A percentile compares a stretch with the other conserved stretches of the same genome.
These are phyloP conservation scores for Hyphopichia buzzinii DNA, from an alignment of 1,139 yeast species.

Conservation along the genomic window DNA sequence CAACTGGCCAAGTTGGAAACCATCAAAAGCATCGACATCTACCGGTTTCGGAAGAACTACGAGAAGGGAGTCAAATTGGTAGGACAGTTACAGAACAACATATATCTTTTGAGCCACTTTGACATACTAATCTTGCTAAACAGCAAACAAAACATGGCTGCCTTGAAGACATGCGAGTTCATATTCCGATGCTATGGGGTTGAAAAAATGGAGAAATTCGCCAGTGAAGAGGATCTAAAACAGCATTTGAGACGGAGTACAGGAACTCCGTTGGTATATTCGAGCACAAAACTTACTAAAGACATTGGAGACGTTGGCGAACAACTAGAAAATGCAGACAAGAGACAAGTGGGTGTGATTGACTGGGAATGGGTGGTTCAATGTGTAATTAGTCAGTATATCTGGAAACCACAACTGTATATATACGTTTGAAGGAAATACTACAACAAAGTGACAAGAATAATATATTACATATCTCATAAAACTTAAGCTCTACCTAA, in stretches of 20 bases:
- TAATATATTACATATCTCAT: not conserved
- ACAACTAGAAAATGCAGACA: slow-evolving; percentile 5
- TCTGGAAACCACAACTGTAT: slow-evolving; percentile 18
- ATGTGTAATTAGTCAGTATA: slow-evolving; percentile 53
- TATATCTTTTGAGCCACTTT: slow-evolving; percentile 26
- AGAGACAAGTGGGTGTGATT: slow-evolving; percentile 24
- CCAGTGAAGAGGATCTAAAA: slow-evolving; percentile 6
- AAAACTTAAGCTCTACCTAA: slow-evolving; percentile 21
- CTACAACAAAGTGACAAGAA: not conserved
- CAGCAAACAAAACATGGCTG: slow-evolving; percentile 18
- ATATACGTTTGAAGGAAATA: not conserved
- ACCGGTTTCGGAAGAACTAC: slow-evolving; percentile 32
- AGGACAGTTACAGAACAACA: slow-evolving; percentile 40
- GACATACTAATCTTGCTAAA: slow-evolving; percentile 30
- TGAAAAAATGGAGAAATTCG: slow-evolving; percentile 16
- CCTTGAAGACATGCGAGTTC: slow-evolving; percentile 39
- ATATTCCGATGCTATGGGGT: slow-evolving; percentile 51
- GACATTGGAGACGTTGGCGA: not conserved
- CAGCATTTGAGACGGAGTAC: slow-evolving; percentile 1
- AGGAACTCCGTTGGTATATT: slow-evolving; percentile 22
- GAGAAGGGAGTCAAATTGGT: slow-evolving; percentile 20
- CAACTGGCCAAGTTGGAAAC: slow-evolving; percentile 39
- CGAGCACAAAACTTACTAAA: slow-evolving; percentile 14
- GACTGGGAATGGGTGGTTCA: slow-evolving; percentile 80
- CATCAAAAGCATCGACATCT: slow-evolving; percentile 42